Evolutionary conservation across 2,329 filamentous ascomycete genomes (phyloP).

Genomic region (Arthrobotrys iridis): DNA sequence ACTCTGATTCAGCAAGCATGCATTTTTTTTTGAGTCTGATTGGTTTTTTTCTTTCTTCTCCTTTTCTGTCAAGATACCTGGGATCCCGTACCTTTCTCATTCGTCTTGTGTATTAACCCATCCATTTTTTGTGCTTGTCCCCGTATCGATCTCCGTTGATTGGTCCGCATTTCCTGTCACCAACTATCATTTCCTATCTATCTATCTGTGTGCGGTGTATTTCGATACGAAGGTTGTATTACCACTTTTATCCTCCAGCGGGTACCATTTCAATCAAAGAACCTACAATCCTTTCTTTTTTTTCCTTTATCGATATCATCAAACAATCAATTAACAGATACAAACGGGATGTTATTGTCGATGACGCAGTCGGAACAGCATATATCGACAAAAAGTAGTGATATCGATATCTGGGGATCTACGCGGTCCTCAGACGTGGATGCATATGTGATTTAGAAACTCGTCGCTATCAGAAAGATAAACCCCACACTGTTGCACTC

Average conservation of each 20-base stretch:
- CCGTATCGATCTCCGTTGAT: slow-evolving; percentile 2
- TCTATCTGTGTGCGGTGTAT: no score
- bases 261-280: no score
- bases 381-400: no score
- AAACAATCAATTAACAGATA: neutral
- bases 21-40: slow-evolving; percentile 11
- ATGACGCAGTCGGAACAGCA: no score
- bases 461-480: no score
- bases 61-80: slow-evolving; percentile 25
- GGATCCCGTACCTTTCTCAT: neutral
- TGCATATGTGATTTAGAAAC: no score
- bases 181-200: neutral
- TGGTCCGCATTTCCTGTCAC: neutral
- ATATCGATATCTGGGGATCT: no score
- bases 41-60: neutral
- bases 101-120: slow-evolving; percentile 9
- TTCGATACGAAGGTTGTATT: no score
- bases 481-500: neutral
- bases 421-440: no score
- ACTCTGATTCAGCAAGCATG: slow-evolving; percentile 27
- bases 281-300: neutral
- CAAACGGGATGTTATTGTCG: no score
- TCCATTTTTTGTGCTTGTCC: neutral
- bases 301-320: neutral
- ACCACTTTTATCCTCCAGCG: no score